Percentiles rank a stretch among this genome's conserved stretches.
These are phyloP conservation scores for Cicer cuneatum DNA, from an alignment of 306 rosid species.

Conservation along the genomic window DNA sequence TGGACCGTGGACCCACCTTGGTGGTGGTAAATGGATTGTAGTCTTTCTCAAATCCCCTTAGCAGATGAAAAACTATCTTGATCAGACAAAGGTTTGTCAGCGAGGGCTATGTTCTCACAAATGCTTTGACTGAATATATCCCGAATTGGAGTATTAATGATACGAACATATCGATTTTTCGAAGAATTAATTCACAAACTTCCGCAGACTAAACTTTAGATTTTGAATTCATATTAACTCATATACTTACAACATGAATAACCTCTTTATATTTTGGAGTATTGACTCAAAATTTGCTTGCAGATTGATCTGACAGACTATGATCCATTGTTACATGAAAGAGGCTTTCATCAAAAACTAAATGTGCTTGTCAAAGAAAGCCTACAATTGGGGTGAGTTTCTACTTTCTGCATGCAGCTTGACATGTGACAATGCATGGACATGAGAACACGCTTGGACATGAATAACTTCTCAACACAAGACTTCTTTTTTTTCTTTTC, in stretches of 20 bases:
- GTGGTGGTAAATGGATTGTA: not conserved
- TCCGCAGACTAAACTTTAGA: conserved; percentile 29
- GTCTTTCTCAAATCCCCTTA: not conserved
- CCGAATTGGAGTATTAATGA: not conserved
- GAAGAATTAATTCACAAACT: conserved; percentile 29
- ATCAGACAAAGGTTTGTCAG: not conserved
- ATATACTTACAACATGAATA: conserved; percentile 31
- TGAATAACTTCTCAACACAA: conserved; percentile 38
- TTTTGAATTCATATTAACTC: conserved; percentile 39
- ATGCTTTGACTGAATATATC: not conserved
- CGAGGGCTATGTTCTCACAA: not conserved
- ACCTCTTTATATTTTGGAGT: conserved; percentile 33
- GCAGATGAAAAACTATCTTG: not conserved
- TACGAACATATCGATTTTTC: conserved; percentile 1
- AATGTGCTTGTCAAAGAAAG: conserved; percentile 73
- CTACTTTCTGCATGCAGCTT: conserved; percentile 45
- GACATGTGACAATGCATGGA: conserved; percentile 39
- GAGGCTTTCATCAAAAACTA: conserved; percentile 79
- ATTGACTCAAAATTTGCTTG: conserved; percentile 47
- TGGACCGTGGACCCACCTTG: not conserved
- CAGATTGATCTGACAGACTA: conserved; percentile 69
- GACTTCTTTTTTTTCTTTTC: not conserved
- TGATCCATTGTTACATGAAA: conserved; percentile 75
- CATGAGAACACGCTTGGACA: conserved; percentile 27
- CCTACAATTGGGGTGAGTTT: conserved; percentile 61